These are phyloP conservation scores for Phytophthora palmivora DNA, from an alignment of 352 stramenopile genomes.

Conservation along the genomic window DNA sequence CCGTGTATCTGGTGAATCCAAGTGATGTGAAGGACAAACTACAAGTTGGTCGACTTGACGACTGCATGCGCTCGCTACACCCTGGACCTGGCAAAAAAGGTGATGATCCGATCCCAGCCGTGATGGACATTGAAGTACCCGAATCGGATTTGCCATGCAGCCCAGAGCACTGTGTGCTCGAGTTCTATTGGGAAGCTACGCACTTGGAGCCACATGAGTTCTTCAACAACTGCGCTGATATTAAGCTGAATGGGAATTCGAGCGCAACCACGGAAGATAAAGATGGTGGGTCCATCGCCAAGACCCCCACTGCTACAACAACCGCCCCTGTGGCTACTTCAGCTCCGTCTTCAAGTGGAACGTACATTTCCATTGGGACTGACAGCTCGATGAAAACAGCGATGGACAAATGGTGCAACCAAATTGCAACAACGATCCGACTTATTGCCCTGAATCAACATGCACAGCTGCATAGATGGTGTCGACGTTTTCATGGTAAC, in stretches of 20 bases:
- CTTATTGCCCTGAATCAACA: slow-evolving; percentile 28
- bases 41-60: slow-evolving; percentile 39
- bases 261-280: too few species aligned
- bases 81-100: slow-evolving; percentile 37
- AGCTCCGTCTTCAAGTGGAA: slow-evolving; percentile 1
- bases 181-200: slow-evolving; percentile 42
- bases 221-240: slow-evolving; percentile 53
- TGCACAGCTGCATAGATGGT: slow-evolving; percentile 25
- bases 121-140: slow-evolving; percentile 46
- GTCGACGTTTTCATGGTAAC: neutral
- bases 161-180: slow-evolving; percentile 38
- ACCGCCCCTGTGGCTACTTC: neutral
- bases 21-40: slow-evolving; percentile 36
- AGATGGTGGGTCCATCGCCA: slow-evolving; percentile 9
- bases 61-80: slow-evolving; percentile 55
- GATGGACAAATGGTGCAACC: slow-evolving; percentile 42
- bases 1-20: slow-evolving; percentile 44
- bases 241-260: slow-evolving; percentile 28
- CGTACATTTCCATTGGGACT: slow-evolving; percentile 29
- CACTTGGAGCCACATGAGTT: slow-evolving; percentile 40
- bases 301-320: slow-evolving; percentile 4
- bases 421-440: slow-evolving; percentile 36
- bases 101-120: slow-evolving; percentile 35
- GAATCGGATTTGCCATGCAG: slow-evolving; percentile 33
- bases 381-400: slow-evolving; percentile 21